Evolutionary conservation across 2,329 filamentous ascomycete genomes (phyloP), one percentile per base, ranked within the genome.

Genomic region (Xylaria hypoxylon): DNA sequence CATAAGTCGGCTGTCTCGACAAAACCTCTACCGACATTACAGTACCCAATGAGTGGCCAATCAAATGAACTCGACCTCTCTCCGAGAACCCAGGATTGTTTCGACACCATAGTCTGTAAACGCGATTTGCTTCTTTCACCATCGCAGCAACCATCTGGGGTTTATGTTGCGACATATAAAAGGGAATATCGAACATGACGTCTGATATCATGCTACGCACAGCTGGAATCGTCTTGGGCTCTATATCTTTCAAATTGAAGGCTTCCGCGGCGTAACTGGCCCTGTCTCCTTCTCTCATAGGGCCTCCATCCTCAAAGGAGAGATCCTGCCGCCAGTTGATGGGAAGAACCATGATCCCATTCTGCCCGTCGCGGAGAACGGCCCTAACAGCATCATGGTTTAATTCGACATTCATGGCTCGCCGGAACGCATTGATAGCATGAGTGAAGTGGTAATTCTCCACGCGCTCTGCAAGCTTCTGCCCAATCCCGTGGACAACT

Each of bases 381-480:
- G 88, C 85, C 77, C 90, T 92, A n/a, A 97, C 90, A 8, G 86
- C 84, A 2, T 91, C 88, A 38, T 86, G 92, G 33, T 88, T 87
- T 44, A 97, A 85, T 76, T 99, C 94, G 56, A 94, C 83, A 71
- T 97, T 97, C 63, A 98, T 87, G 22, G 93, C 89, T 65, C 94
- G 87, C 13, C 96, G 89, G 72, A 99, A 96, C 0, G 90, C 88
- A 75, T 97, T 98, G 77, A 98, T 95, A 5, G 94, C 92, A 77
- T 98, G 95, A 0, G 96, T 99, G 74, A 99, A 99, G 78, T 98
- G 93, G 74, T 94, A 99, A 73, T 93, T 97, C 78, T 98, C 95
- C 67, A 98, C 93, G 13, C 94, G 86, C 77, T 99, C 94, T 0
- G 94, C 96, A 56, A 98, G 86, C 77, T 99, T 98, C 78, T 99